A percentile compares a stretch with the other conserved stretches of the same genome.
phyloP scores from a whole-genome alignment of 2,329 filamentous ascomycete species.

The Gaeumannomyces tritici region DNA sequence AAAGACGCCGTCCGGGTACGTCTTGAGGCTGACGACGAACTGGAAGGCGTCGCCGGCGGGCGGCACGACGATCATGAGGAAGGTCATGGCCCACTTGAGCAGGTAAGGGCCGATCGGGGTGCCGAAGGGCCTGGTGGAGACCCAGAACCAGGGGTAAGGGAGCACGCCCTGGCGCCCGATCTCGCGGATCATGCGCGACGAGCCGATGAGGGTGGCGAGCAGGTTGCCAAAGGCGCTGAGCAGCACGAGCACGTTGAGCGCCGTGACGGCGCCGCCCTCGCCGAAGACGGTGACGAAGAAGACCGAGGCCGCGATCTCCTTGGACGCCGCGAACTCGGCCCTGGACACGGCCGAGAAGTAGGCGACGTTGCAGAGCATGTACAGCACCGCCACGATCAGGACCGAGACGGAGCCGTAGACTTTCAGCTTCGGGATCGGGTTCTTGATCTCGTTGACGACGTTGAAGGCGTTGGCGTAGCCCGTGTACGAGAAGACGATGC shows the following conservation, averaged over 20 bases:
- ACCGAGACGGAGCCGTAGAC: constrained; percentile 39
- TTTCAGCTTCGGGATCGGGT: constrained; percentile 46
- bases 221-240: constrained; percentile 50
- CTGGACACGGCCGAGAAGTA: constrained; percentile 50
- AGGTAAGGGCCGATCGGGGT: constrained; percentile 51
- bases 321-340: constrained; percentile 37
- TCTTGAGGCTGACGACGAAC: constrained; percentile 50
- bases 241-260: constrained; percentile 46
- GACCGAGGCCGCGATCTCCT: constrained; percentile 41
- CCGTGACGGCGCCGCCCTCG: constrained; percentile 32
- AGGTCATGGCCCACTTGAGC: constrained; percentile 44
- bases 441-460: constrained; percentile 50
- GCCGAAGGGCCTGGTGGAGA: constrained; percentile 50
- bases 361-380: constrained; percentile 49
- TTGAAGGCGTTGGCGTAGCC: constrained; percentile 52
- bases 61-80: constrained; percentile 50
- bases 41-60: constrained; percentile 57
- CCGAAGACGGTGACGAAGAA: constrained; percentile 53
- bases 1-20: constrained; percentile 52
- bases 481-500: constrained; percentile 47
- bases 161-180: constrained; percentile 53
- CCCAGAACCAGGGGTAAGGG: constrained; percentile 49
- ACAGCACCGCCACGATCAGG: constrained; percentile 39
- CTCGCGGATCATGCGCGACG: constrained; percentile 49
- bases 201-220: constrained; percentile 41